These are phyloP conservation scores for Kazachstania viticola DNA, from an alignment of 805 yeast genomes.

Conservation along the genomic window DNA sequence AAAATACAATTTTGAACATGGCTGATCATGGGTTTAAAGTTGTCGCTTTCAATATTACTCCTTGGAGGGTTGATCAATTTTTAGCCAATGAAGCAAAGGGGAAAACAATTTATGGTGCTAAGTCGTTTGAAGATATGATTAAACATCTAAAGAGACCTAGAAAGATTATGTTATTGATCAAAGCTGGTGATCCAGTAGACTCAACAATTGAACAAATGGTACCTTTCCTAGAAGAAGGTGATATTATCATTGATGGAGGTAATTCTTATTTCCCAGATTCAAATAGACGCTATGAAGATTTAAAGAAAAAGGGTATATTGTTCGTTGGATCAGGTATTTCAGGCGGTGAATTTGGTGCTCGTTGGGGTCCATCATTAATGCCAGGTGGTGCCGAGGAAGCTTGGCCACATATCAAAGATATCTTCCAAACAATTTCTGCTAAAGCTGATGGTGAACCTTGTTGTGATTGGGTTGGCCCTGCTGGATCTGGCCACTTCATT, in stretches of 20 bases:
- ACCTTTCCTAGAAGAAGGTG: conserved; percentile 90
- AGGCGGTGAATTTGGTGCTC: conserved; percentile 99
- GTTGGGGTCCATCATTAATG: conserved; percentile 98
- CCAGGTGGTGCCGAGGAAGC: conserved; percentile 98
- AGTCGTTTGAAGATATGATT: conserved; percentile 76
- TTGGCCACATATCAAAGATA: conserved; percentile 96
- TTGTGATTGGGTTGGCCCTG: conserved; percentile 99
- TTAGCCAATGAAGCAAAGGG: conserved; percentile 94
- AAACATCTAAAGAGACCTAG: conserved; percentile 93
- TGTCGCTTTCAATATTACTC: conserved; percentile 97
- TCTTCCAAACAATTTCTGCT: conserved; percentile 93
- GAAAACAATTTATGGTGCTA: conserved; percentile 91
- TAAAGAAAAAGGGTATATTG: conserved; percentile 73
- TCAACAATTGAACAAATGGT: conserved; percentile 76
- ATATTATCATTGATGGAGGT: conserved; percentile 98
- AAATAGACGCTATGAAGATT: conserved; percentile 89
- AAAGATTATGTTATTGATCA: conserved; percentile 85
- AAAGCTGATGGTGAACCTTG: conserved; percentile 98
- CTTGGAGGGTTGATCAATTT: conserved; percentile 89
- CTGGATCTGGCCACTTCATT: conserved; percentile 97
- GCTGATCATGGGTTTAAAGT: conserved; percentile 98
- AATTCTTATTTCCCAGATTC: conserved; percentile 99
- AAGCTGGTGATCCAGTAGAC: conserved; percentile 96
- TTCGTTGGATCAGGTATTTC: conserved; percentile 99
- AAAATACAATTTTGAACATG: conserved; percentile 90